Percentiles rank a stretch among this genome's conserved stretches.
These are phyloP conservation scores for Aspergillus steynii DNA, from an alignment of 495 filamentous ascomycete species.

Conservation along the genomic window DNA sequence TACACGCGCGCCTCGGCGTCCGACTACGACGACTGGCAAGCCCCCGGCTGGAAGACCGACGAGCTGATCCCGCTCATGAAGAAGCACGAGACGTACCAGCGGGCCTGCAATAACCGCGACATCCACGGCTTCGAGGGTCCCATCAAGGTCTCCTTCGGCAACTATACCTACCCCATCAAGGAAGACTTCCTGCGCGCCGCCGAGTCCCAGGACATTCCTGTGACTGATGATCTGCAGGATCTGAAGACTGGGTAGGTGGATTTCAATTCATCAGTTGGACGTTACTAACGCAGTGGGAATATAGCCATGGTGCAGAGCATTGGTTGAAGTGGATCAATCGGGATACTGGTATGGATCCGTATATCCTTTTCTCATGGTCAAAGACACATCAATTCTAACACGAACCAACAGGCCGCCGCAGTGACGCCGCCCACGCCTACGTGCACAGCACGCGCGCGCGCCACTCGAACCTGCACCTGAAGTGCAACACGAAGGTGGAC, in stretches of 20 bases:
- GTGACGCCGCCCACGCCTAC: conserved; percentile 76
- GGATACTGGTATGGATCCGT: conserved; percentile 45
- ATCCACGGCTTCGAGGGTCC: conserved; percentile 78
- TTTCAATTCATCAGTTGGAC: background rate
- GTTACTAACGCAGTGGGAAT: background rate
- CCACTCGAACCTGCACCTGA: conserved; percentile 70
- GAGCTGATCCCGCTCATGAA: conserved; percentile 79
- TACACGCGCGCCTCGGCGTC: conserved; percentile 80
- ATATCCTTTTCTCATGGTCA: background rate
- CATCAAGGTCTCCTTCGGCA: conserved; percentile 85
- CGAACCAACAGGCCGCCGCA: conserved; percentile 37
- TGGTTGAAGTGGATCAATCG: conserved; percentile 71
- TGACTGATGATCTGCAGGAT: conserved; percentile 69
- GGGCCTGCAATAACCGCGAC: conserved; percentile 72
- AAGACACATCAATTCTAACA: conserved; percentile 11
- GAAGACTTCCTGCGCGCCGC: conserved; percentile 80
- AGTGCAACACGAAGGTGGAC: conserved; percentile 80
- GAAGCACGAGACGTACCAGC: conserved; percentile 83
- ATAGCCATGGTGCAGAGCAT: conserved; percentile 39
- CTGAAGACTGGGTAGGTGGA: conserved; percentile 57
- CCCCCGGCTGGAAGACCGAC: conserved; percentile 78
- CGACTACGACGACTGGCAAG: conserved; percentile 83
- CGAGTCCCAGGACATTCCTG: conserved; percentile 74
- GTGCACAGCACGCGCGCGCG: conserved; percentile 67
- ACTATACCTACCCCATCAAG: conserved; percentile 69